Conservation (phyloP, 2,329 filamentous ascomycete species). For the Plenodomus biglobosus region DNA sequence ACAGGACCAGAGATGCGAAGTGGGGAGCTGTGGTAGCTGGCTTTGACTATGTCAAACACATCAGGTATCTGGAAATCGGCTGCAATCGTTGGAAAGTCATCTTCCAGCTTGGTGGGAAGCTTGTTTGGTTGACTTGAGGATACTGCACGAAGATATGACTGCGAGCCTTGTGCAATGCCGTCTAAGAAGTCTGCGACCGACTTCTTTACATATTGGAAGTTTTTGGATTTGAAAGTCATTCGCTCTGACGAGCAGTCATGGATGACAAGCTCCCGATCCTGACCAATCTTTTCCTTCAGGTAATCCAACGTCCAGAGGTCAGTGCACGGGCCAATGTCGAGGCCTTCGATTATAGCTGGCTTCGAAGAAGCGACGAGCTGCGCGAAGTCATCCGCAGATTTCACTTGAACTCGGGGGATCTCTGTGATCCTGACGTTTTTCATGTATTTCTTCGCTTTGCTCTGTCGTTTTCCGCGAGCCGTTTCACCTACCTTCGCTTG, state of each 20-base stretch:
- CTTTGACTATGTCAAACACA: slow-evolving; percentile 45
- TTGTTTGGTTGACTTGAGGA: slow-evolving; percentile 69
- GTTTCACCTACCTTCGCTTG: slow-evolving; percentile 9
- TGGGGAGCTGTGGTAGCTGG: slow-evolving; percentile 75
- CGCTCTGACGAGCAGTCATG: slow-evolving; percentile 66
- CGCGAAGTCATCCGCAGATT: slow-evolving; percentile 60
- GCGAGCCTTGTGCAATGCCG: slow-evolving; percentile 58
- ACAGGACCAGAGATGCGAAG: slow-evolving; percentile 77
- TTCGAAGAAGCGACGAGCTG: slow-evolving; percentile 59
- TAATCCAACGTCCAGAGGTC: slow-evolving; percentile 69
- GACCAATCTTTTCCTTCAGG: slow-evolving; percentile 55
- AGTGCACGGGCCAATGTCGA: slow-evolving; percentile 68
- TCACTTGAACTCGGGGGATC: slow-evolving; percentile 58
- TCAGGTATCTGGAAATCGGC: slow-evolving; percentile 69
- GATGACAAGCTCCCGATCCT: slow-evolving; percentile 63
- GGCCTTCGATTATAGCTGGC: slow-evolving; percentile 66
- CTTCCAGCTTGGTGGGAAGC: slow-evolving; percentile 66
- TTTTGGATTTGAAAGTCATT: slow-evolving; percentile 83
- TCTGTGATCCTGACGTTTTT: slow-evolving; percentile 9
- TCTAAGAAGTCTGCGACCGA: slow-evolving; percentile 67
- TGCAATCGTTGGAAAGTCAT: slow-evolving; percentile 71
- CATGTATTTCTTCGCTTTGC: slow-evolving; percentile 13
- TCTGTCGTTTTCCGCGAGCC: slow-evolving; percentile 12
- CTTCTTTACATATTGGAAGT: slow-evolving; percentile 74
- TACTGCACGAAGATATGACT: slow-evolving; percentile 76